Percentiles rank a stretch among this genome's conserved stretches.
These are phyloP conservation scores for Termitomyces sp. DNA, from an alignment of 1,284 basidiomycete species.

Conservation along the genomic window DNA sequence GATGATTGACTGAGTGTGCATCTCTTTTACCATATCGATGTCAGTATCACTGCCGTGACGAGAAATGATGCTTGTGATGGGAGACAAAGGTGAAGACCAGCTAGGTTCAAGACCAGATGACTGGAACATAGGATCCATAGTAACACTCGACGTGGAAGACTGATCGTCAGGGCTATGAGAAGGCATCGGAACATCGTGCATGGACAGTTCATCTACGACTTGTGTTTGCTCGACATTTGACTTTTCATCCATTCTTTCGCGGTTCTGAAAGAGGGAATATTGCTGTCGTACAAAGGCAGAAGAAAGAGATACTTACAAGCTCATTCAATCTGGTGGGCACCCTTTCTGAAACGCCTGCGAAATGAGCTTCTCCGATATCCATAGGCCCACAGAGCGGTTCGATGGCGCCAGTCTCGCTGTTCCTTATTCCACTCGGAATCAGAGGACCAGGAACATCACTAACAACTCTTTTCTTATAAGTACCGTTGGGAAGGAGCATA, in stretches of 20 bases:
- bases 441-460: constrained; percentile 15
- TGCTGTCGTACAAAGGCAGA: neutral
- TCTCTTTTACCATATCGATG: constrained; percentile 39
- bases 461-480: constrained; percentile 23
- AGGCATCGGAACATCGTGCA: constrained; percentile 15
- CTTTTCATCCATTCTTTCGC: constrained; percentile 17
- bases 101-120: constrained; percentile 1
- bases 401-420: constrained; percentile 38
- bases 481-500: constrained; percentile 33
- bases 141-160: constrained; percentile 8
- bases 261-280: constrained; percentile 18
- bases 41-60: constrained; percentile 28
- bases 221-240: constrained; percentile 42
- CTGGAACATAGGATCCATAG: constrained; percentile 2
- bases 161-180: constrained; percentile 8
- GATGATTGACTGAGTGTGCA: constrained; percentile 24
- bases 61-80: constrained; percentile 18
- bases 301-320: constrained; percentile 35
- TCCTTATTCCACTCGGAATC: constrained; percentile 44
- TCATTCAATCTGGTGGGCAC: constrained; percentile 53
- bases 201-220: constrained; percentile 17
- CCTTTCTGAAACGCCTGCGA: constrained; percentile 44
- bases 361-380: constrained; percentile 37
- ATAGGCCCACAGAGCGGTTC: constrained; percentile 28
- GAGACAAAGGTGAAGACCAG: constrained; percentile 12